Evolutionary conservation across 208 protist species (phyloP).

Genomic region (Trichomonas vaginalis): DNA sequence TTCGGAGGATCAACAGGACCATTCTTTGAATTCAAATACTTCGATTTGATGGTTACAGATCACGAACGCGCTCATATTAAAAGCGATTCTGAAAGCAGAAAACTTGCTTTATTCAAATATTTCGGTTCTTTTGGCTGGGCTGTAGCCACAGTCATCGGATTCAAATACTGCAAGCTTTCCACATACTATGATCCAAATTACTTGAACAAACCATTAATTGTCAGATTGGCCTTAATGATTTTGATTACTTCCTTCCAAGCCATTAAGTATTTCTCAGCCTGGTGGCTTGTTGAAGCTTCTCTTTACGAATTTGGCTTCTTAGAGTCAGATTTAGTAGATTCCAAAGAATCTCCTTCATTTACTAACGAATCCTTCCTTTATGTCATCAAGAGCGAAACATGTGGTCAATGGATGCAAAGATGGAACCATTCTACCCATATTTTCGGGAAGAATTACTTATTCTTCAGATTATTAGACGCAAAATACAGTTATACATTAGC

Average conservation of each 20-base stretch:
- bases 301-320: background rate
- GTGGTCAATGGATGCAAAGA: background rate
- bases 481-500: background rate
- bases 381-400: background rate
- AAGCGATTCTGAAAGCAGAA: background rate
- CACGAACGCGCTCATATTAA: background rate
- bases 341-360: background rate
- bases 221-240: background rate
- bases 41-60: background rate
- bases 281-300: background rate
- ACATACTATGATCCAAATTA: background rate
- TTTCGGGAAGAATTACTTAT: background rate
- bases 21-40: background rate
- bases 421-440: background rate
- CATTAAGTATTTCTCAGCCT: background rate
- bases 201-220: background rate
- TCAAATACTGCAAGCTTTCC: background rate
- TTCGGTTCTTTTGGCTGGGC: background rate
- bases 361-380: background rate
- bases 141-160: background rate
- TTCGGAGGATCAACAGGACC: background rate
- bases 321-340: background rate
- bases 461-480: background rate
- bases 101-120: background rate
- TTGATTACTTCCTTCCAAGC: background rate